These are phyloP conservation scores for Rhodotorula graminis DNA, from an alignment of 768 basidiomycete species.

Conservation along the genomic window DNA sequence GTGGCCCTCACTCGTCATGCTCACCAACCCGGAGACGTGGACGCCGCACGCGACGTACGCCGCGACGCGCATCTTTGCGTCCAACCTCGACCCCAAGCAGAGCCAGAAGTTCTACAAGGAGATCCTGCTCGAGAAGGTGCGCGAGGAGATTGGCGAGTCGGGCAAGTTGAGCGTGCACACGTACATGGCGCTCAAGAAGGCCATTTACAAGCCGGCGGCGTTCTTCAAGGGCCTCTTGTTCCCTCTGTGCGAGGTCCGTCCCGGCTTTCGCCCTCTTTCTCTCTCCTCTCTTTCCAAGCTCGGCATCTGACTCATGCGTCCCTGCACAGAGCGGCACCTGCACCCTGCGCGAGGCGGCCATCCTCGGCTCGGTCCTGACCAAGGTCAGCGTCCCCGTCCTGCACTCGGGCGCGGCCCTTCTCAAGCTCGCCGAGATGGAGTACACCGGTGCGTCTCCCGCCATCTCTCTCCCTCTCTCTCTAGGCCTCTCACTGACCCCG, in stretches of 20 bases:
- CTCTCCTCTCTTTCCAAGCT: not conserved
- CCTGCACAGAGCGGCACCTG: constrained; percentile 60
- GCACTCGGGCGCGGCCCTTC: constrained; percentile 88
- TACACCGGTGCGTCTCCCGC: constrained; percentile 63
- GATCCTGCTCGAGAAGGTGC: constrained; percentile 79
- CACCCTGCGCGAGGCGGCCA: constrained; percentile 87
- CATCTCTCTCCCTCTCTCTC: not conserved
- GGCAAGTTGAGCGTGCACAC: constrained; percentile 82
- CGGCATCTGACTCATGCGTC: not conserved
- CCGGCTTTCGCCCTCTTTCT: not conserved
- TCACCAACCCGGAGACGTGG: constrained; percentile 90
- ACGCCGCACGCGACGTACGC: constrained; percentile 90
- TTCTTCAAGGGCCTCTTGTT: constrained; percentile 98
- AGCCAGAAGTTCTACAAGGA: constrained; percentile 88
- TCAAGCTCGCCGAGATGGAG: constrained; percentile 92
- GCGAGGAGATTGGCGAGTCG: constrained; percentile 78
- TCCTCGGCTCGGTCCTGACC: constrained; percentile 82
- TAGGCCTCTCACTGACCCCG: no score
- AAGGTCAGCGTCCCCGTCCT: constrained; percentile 92
- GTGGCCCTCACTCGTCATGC: constrained; percentile 91
- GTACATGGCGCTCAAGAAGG: constrained; percentile 85
- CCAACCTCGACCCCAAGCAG: constrained; percentile 92
- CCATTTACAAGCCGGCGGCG: constrained; percentile 91
- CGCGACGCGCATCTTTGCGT: constrained; percentile 90
- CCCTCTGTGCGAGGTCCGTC: constrained; percentile 79